Percentiles rank a stretch among this genome's conserved stretches.
Evolutionary conservation across 108 stramenopile species (phyloP).

Genomic region (Skeletonema marinoi): DNA sequence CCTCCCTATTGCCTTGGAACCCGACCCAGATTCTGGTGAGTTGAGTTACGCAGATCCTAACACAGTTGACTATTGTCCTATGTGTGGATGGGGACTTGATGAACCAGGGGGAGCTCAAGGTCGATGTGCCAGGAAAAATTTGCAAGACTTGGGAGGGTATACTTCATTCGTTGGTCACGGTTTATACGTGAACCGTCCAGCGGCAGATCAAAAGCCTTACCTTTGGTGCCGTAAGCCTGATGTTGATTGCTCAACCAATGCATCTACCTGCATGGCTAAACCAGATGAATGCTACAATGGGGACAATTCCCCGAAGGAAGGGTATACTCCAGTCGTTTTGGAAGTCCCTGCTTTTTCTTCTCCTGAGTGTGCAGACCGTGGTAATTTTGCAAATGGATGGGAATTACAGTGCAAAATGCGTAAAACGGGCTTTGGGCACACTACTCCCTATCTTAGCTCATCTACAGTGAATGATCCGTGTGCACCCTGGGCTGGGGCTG

Average conservation of each 20-base stretch:
- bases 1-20: slow-evolving; percentile 16
- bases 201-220: neutral
- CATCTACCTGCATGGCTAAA: neutral
- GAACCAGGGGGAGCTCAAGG: neutral
- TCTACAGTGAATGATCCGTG: neutral
- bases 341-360: neutral
- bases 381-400: neutral
- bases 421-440: neutral
- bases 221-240: neutral
- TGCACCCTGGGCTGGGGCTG: neutral
- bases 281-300: neutral
- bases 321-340: neutral
- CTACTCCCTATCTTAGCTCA: neutral
- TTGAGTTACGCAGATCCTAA: slow-evolving; percentile 1
- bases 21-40: neutral
- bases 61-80: slow-evolving; percentile 7
- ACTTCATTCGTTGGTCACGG: slow-evolving; percentile 18
- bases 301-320: neutral
- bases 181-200: slow-evolving; percentile 1
- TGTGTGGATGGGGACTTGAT: slow-evolving; percentile 6
- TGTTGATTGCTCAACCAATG: neutral
- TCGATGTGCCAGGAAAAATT: neutral
- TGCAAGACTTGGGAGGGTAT: slow-evolving; percentile 13
- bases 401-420: neutral
- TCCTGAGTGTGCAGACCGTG: neutral